Percentiles rank a stretch among this genome's conserved stretches.
These are phyloP conservation scores for Boletellus ananiceps DNA, from an alignment of 768 basidiomycete genomes.

Conservation along the genomic window DNA sequence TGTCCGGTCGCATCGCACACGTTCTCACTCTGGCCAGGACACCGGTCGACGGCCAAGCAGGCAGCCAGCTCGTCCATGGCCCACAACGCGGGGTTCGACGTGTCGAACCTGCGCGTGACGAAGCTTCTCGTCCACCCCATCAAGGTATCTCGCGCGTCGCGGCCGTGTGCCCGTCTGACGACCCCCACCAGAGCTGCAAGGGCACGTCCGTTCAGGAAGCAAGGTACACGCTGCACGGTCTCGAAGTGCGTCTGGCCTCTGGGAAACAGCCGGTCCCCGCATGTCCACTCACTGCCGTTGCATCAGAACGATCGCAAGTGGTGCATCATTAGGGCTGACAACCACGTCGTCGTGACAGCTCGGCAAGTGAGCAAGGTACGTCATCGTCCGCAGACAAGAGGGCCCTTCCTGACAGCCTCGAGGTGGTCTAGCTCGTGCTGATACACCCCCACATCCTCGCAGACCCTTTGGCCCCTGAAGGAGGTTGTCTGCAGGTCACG, in stretches of 20 bases:
- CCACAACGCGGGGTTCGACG: conserved; percentile 25
- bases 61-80: too few species aligned
- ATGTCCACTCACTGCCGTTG: not conserved
- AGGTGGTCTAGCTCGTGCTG: conserved; percentile 53
- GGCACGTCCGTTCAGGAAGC: conserved; percentile 57
- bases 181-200: conserved; percentile 56
- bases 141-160: conserved; percentile 38
- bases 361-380: conserved; percentile 56
- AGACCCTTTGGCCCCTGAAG: conserved; percentile 42
- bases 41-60: not conserved
- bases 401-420: not conserved
- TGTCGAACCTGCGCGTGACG: conserved; percentile 39
- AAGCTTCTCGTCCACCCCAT: conserved; percentile 66
- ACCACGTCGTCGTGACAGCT: conserved; percentile 58
- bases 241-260: conserved; percentile 47
- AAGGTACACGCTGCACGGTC: conserved; percentile 55
- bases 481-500: conserved; percentile 47
- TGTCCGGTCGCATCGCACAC: not conserved
- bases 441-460: conserved; percentile 52
- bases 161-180: not conserved
- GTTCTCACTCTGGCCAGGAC: conserved; percentile 10
- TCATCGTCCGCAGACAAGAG: not conserved
- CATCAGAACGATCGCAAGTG: conserved; percentile 67
- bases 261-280: not conserved
- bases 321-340: conserved; percentile 59